Percentiles rank a stretch among this genome's conserved stretches.
Conservation (phyloP, 2,329 filamentous ascomycete genomes). For the Zasmidium citrigriseum region DNA sequence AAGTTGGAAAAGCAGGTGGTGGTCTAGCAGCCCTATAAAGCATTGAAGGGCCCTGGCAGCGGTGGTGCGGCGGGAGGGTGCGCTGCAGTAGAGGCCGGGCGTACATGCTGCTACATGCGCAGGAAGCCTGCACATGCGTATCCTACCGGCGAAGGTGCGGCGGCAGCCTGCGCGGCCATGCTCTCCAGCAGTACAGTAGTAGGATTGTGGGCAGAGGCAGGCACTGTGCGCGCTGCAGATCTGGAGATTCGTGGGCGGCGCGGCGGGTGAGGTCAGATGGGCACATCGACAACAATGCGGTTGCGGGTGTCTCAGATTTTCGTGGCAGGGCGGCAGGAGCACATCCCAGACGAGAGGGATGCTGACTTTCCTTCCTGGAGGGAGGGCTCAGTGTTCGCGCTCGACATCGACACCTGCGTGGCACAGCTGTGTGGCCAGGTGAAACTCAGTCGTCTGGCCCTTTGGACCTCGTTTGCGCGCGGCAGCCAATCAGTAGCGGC, state of each 20-base stretch:
- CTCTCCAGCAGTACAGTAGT: neutral
- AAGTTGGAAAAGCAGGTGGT: neutral
- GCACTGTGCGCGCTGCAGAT: constrained; percentile 20
- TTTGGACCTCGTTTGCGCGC: constrained; percentile 18
- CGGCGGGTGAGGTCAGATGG: constrained; percentile 13
- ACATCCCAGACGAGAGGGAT: neutral
- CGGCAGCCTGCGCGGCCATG: constrained; percentile 3
- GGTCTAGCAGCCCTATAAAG: constrained; percentile 6
- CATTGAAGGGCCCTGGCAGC: constrained; percentile 17
- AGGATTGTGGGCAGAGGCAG: neutral
- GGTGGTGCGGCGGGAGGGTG: constrained; percentile 12
- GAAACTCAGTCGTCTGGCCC: neutral
- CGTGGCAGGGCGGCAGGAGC: constrained; percentile 19
- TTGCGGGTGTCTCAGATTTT: constrained; percentile 18
- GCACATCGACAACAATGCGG: constrained; percentile 19
- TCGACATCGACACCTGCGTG: constrained; percentile 23
- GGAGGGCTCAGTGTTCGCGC: neutral
- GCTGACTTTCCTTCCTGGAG: neutral
- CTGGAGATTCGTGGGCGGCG: constrained; percentile 14
- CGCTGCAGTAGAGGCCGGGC: neutral
- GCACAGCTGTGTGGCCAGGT: constrained; percentile 10
- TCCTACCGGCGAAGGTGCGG: constrained; percentile 10
- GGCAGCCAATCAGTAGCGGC: constrained; percentile 19
- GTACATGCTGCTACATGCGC: neutral
- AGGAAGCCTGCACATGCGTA: neutral